Evolutionary conservation across 805 yeast species (phyloP), one percentile per base, ranked within the genome.

Genomic region (Candida khao-thaluensis): DNA sequence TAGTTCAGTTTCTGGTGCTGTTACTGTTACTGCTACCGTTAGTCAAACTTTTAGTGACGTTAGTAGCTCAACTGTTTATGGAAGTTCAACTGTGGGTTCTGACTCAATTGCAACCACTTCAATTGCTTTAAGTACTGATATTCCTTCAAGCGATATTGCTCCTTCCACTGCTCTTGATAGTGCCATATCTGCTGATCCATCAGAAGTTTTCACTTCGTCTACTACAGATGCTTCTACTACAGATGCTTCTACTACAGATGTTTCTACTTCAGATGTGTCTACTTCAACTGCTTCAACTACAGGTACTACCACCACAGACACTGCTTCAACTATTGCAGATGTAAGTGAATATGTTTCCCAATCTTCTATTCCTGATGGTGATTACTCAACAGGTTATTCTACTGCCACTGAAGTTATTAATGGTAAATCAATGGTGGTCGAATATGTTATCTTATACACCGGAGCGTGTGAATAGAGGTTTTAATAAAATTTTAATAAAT

Each of bases 361-460:
- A 12, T 25, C 28, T 5, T 41, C 49, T 2, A 36, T 50, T 11
- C 59, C 60, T 24, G 31, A 50, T 5, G 59, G 60, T 20, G 43
- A 45, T 21, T 56, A 56, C 40, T 44, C 52, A 17, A 48, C 54
- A 2, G 44, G 56, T 12, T 40, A 42, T 18, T 49, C 52, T 31
- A 48, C 57, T 17, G 42, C 52, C 20, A 48, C 54, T 18, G 54
- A 61, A 30, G 49, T 47, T 6, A 39, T 47, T 6, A 38, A 47
- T 35, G 62, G 61, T 16, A 26, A 51, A 12, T 34, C 60, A 8
- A 53, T 51, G 8, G 57, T 56, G 5, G 28, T 58, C 4, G 54
- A 59, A 22, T 58, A 49, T 38, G 51, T 50, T 7, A 48, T 57
- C 2, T 48, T 57, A 42, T 48, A 41, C 43, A 57, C 61, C 30